Evolutionary conservation across 2,329 filamentous ascomycete species (phyloP).

Genomic region (Trichoderma breve): DNA sequence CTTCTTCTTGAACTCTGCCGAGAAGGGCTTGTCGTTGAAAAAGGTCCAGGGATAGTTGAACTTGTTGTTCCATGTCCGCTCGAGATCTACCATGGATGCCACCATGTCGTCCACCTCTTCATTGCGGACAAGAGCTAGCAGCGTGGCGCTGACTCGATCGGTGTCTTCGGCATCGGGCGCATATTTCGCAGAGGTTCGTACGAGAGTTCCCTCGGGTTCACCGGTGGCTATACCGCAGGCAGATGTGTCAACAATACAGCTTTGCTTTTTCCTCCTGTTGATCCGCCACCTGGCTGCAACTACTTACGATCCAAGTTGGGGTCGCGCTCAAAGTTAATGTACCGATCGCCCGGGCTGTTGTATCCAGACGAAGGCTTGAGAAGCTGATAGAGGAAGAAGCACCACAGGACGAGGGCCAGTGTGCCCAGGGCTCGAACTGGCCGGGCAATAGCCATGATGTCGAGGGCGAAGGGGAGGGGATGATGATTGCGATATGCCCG

Average conservation of each 20-base stretch:
- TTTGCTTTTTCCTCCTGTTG: not conserved
- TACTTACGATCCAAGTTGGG: slow-evolving; percentile 81
- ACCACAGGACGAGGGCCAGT: slow-evolving; percentile 68
- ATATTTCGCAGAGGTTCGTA: slow-evolving; percentile 74
- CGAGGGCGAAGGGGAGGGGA: not conserved
- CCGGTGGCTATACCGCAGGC: slow-evolving; percentile 60
- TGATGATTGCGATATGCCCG: slow-evolving; percentile 5
- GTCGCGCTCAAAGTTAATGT: slow-evolving; percentile 67
- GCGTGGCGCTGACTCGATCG: slow-evolving; percentile 86
- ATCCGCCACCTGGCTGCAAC: not conserved
- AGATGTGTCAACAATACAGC: slow-evolving; percentile 21
- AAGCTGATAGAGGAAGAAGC: slow-evolving; percentile 76
- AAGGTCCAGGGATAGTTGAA: slow-evolving; percentile 99
- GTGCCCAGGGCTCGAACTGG: slow-evolving; percentile 78
- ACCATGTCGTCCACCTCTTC: slow-evolving; percentile 82
- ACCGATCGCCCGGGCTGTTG: slow-evolving; percentile 41
- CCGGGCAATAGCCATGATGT: slow-evolving; percentile 77
- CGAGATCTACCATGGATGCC: slow-evolving; percentile 84
- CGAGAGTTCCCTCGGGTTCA: slow-evolving; percentile 76
- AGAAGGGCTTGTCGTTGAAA: slow-evolving; percentile 94
- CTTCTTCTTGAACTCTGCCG: slow-evolving; percentile 84
- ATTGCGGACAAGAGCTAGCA: slow-evolving; percentile 89
- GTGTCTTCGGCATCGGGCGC: slow-evolving; percentile 70
- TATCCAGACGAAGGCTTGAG: slow-evolving; percentile 56
- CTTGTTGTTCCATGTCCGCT: slow-evolving; percentile 94